Conservation (phyloP, 805 yeast genomes). For the Barnettozyma siamensis region DNA sequence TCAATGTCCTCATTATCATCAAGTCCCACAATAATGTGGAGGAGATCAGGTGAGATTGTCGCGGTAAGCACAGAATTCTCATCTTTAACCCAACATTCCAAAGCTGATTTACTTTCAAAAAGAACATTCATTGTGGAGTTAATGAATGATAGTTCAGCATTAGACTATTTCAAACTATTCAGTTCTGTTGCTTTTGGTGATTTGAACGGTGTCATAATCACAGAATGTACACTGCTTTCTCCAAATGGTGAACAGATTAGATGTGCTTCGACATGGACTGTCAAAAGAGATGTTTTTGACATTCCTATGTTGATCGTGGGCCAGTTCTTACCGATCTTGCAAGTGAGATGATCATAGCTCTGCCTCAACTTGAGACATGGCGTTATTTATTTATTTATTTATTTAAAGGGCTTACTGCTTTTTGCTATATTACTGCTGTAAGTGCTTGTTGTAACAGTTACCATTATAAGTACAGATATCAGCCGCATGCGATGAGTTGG, state of each 20-base stretch:
- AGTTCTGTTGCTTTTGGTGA: slow-evolving; percentile 49
- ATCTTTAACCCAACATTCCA: slow-evolving; percentile 58
- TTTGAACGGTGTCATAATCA: slow-evolving; percentile 33
- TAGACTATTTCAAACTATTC: slow-evolving; percentile 67
- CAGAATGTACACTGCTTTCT: slow-evolving; percentile 33
- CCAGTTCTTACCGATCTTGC: slow-evolving; percentile 64
- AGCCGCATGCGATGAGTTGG: slow-evolving; percentile 1
- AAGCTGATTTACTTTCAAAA: slow-evolving; percentile 50
- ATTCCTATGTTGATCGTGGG: slow-evolving; percentile 82
- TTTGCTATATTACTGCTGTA: too few relatives aligned
- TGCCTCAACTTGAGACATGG: too few relatives aligned
- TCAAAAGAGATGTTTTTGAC: slow-evolving; percentile 76
- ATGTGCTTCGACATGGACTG: slow-evolving; percentile 82
- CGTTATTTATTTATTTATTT: too few relatives aligned
- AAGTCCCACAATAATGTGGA: slow-evolving; percentile 79
- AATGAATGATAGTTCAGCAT: slow-evolving; percentile 73
- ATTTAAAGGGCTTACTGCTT: not conserved
- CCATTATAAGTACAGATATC: too few relatives aligned
- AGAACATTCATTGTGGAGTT: slow-evolving; percentile 70
- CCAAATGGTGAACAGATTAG: slow-evolving; percentile 39
- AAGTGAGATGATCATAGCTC: slow-evolving; percentile 18
- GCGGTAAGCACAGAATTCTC: slow-evolving; percentile 73
- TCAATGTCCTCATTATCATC: slow-evolving; percentile 47
- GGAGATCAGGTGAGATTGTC: slow-evolving; percentile 81
- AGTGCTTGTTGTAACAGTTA: too few relatives aligned